Evolutionary conservation across 169 alveolate species (phyloP).

Genomic region (Eimeria necatrix): DNA sequence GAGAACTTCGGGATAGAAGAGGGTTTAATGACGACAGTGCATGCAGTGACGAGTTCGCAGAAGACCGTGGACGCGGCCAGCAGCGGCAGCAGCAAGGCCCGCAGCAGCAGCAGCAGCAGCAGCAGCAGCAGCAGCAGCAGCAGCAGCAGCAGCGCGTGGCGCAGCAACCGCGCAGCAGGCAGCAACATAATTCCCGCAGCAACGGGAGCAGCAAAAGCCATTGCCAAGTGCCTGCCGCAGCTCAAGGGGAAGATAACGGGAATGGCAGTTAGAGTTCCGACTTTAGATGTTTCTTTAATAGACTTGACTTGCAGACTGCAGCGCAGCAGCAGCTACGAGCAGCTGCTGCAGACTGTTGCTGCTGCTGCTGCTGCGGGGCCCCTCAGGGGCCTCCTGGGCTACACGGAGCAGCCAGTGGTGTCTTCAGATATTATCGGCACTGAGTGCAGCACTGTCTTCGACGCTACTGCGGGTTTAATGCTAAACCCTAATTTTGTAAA

Average conservation of each 20-base stretch:
- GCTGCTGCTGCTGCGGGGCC: conserved; percentile 95
- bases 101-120: conserved; percentile 99
- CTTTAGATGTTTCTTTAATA: conserved; percentile 98
- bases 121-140: conserved; percentile 94
- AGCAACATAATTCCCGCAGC: conserved; percentile 98
- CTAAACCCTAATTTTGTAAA: conserved; percentile 97
- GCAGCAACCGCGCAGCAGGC: conserved; percentile 99
- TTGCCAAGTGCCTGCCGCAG: conserved; percentile 98
- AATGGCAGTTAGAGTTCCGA: conserved; percentile 99
- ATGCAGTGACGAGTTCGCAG: conserved; percentile 99
- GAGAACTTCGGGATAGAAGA: conserved; percentile 98
- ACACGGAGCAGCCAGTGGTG: conserved; percentile 97
- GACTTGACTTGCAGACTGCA: conserved; percentile 98
- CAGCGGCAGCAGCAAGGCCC: conserved; percentile 97
- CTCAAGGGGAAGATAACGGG: conserved; percentile 99
- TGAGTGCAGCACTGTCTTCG: conserved; percentile 97
- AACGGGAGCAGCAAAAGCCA: conserved; percentile 99
- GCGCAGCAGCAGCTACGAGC: conserved; percentile 96
- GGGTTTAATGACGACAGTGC: conserved; percentile 99
- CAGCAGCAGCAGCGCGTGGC: conserved; percentile 97
- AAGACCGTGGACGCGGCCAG: conserved; percentile 98
- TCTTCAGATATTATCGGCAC: conserved; percentile 97
- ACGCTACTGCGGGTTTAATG: conserved; percentile 98
- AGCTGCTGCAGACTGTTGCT: conserved; percentile 94
- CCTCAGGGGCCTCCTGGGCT: conserved; percentile 97